phyloP scores from a whole-genome alignment of 164 flowering plant species.

The Piper betle region DNA sequence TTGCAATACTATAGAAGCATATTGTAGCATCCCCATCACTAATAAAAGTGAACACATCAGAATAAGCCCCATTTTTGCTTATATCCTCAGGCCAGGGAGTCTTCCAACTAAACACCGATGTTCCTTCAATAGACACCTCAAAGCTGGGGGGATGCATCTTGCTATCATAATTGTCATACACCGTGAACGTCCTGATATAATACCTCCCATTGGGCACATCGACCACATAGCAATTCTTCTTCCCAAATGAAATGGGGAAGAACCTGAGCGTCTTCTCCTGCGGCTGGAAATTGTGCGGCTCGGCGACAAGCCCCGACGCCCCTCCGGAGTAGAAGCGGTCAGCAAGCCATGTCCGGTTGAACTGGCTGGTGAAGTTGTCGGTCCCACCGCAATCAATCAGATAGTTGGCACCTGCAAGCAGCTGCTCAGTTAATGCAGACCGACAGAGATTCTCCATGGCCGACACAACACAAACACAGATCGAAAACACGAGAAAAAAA shows the following conservation, averaged over 20 bases:
- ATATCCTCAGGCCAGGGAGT: conserved; percentile 71
- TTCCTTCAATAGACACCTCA: conserved; percentile 81
- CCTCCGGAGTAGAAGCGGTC: conserved; percentile 80
- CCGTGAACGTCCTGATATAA: conserved; percentile 71
- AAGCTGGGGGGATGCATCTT: conserved; percentile 69
- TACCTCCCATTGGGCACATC: conserved; percentile 53
- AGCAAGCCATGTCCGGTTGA: conserved; percentile 61
- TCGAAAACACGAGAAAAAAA: no score
- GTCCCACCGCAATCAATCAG: conserved; percentile 75
- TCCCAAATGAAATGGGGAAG: conserved; percentile 82
- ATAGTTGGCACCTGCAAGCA: conserved; percentile 25
- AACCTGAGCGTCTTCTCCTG: conserved; percentile 74
- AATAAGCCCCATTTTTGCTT: conserved; percentile 67
- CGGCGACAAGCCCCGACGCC: conserved; percentile 47
- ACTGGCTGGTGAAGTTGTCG: conserved; percentile 39
- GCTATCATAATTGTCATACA: conserved; percentile 91
- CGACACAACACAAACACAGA: no score
- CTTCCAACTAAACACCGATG: conserved; percentile 74
- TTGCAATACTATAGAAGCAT: conserved; percentile 87
- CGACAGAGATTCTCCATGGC: no score
- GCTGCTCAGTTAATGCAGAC: neutral
- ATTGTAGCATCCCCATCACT: conserved; percentile 49
- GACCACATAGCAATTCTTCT: conserved; percentile 84
- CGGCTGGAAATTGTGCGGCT: conserved; percentile 53
- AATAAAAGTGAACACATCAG: conserved; percentile 66